Evolutionary conservation across 495 filamentous ascomycete genomes (phyloP).

Genomic region (Pseudevernia furfuracea): DNA sequence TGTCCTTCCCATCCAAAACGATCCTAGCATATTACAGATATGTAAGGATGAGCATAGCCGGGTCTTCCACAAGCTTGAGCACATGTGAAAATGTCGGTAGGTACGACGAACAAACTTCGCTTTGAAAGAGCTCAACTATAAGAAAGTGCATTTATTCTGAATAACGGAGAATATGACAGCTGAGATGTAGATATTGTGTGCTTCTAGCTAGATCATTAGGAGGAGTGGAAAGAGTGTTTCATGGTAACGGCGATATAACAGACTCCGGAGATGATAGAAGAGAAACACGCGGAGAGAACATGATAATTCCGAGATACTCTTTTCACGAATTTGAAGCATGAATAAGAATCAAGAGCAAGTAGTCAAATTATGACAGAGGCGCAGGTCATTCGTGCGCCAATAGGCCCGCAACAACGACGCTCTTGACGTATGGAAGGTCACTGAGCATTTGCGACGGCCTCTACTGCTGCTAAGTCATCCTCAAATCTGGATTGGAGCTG

Average conservation of each 20-base stretch:
- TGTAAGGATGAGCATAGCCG: conserved; percentile 9
- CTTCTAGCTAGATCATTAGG: neutral
- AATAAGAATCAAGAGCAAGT: neutral
- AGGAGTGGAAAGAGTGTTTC: neutral
- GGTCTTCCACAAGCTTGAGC: conserved; percentile 8
- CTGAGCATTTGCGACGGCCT: neutral
- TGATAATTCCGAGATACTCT: neutral
- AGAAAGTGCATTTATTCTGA: neutral
- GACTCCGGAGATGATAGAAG: neutral
- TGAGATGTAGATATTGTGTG: conserved; percentile 3
- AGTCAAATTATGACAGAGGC: neutral
- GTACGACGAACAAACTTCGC: conserved; percentile 13
- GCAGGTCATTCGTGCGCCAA: neutral
- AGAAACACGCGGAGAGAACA: neutral
- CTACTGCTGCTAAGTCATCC: neutral
- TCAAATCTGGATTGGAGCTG: neutral
- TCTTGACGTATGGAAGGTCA: neutral
- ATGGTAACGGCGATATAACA: neutral
- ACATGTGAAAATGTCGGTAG: conserved; percentile 1
- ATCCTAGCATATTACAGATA: conserved; percentile 10
- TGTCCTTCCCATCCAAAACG: conserved; percentile 12
- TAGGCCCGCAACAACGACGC: neutral
- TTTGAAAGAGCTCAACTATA: conserved; percentile 12
- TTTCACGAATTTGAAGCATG: neutral
- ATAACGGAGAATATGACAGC: neutral